A percentile compares a stretch with the other conserved stretches of the same genome.
These are phyloP conservation scores for Eimeria tenella DNA, from an alignment of 169 alveolate genomes.

Conservation along the genomic window DNA sequence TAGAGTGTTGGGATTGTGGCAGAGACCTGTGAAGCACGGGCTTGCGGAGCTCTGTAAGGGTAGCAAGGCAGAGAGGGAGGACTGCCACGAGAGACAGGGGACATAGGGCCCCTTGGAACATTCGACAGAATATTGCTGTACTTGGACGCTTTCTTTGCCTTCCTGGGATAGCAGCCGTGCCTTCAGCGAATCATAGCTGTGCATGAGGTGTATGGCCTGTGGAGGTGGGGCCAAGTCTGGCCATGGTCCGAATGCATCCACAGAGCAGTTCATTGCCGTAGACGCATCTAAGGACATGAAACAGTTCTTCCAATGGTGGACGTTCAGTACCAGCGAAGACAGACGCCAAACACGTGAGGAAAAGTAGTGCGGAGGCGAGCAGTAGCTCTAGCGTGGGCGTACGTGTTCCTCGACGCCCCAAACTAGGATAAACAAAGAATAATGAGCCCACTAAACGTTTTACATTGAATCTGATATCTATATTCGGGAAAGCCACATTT, in stretches of 20 bases:
- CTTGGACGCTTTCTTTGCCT: neutral
- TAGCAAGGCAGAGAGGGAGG: neutral
- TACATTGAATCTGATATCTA: too few relatives aligned
- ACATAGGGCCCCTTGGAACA: neutral
- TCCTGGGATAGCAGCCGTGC: constrained; percentile 3
- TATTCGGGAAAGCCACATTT: too few relatives aligned
- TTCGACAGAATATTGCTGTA: too few relatives aligned
- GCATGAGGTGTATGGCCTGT: constrained; percentile 46
- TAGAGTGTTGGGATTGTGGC: neutral
- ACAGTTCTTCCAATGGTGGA: too few relatives aligned
- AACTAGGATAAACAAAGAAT: too few relatives aligned
- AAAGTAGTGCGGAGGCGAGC: neutral
- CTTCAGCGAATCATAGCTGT: constrained; percentile 47
- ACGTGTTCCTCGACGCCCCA: too few relatives aligned
- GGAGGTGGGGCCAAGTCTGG: constrained; percentile 66
- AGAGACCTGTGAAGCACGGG: neutral
- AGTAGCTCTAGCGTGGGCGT: neutral
- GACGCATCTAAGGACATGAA: neutral
- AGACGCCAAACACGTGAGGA: neutral
- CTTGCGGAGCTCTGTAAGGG: neutral
- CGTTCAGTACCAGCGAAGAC: neutral
- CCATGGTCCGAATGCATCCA: constrained; percentile 35
- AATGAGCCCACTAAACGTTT: too few relatives aligned
- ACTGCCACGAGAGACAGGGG: neutral
- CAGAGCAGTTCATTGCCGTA: neutral